Conservation (phyloP, 1,284 basidiomycete genomes). For the Malassezia restricta region DNA sequence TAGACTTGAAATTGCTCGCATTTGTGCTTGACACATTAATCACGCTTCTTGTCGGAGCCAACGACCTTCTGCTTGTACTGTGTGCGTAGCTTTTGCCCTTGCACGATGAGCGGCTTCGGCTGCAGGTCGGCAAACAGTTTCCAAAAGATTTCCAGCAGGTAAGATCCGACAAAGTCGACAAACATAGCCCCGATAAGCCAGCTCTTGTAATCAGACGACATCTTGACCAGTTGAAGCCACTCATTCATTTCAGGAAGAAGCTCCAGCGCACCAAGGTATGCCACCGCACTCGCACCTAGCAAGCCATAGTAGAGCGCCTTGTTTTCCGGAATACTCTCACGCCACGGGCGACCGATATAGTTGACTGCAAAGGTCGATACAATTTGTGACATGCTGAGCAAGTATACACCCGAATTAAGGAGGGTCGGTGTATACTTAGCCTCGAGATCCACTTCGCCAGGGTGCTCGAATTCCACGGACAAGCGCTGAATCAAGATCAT, state of each 20-base stretch:
- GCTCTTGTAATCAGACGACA: slow-evolving; percentile 56
- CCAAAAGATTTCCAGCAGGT: slow-evolving; percentile 75
- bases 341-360: slow-evolving; percentile 42
- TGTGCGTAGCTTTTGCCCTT: slow-evolving; percentile 4
- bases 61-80: not conserved
- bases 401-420: slow-evolving; percentile 42
- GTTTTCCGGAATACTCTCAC: slow-evolving; percentile 38
- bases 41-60: not conserved
- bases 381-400: slow-evolving; percentile 37
- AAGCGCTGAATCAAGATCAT: slow-evolving; percentile 38
- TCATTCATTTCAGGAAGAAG: slow-evolving; percentile 87
- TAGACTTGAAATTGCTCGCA: too few relatives aligned
- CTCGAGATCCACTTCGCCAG: slow-evolving; percentile 35
- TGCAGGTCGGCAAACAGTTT: slow-evolving; percentile 74
- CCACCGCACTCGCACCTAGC: slow-evolving; percentile 30
- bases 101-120: slow-evolving; percentile 68
- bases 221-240: slow-evolving; percentile 93
- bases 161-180: slow-evolving; percentile 78
- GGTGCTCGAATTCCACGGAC: slow-evolving; percentile 25
- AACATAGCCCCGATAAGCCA: slow-evolving; percentile 56
- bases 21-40: too few relatives aligned
- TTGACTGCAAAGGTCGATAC: slow-evolving; percentile 44
- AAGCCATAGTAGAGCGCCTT: slow-evolving; percentile 39
- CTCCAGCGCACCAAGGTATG: slow-evolving; percentile 50
- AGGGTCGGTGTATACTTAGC: slow-evolving; percentile 40